These are phyloP conservation scores for Melampsora americana DNA, from an alignment of 1,284 basidiomycete species.

Conservation along the genomic window DNA sequence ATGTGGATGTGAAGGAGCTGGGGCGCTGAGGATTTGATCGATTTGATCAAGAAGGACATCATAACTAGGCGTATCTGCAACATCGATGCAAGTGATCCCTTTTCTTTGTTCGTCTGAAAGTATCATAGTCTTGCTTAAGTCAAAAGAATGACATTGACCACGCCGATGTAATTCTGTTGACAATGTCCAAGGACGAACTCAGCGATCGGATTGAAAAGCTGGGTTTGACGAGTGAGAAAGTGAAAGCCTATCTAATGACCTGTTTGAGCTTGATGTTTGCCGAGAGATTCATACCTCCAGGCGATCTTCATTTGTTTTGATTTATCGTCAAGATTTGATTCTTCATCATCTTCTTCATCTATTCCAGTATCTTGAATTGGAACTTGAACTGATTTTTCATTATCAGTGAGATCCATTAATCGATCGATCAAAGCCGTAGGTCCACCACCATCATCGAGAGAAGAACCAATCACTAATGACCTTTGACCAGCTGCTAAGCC, in stretches of 20 bases:
- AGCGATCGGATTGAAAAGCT: neutral
- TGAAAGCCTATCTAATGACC: conserved; percentile 1
- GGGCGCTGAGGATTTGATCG: neutral
- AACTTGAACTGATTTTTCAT: neutral
- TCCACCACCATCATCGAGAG: conserved; percentile 58
- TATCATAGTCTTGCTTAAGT: conserved; percentile 25
- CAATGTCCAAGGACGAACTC: neutral
- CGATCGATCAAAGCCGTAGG: conserved; percentile 55
- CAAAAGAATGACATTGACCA: conserved; percentile 30
- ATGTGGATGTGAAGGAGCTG: neutral
- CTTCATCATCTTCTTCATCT: neutral
- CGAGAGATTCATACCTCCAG: conserved; percentile 40
- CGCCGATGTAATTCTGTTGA: conserved; percentile 19
- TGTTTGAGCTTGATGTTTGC: conserved; percentile 28
- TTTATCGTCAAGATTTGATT: neutral
- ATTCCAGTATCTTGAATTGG: neutral
- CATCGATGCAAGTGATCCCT: conserved; percentile 8
- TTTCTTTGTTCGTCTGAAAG: conserved; percentile 25
- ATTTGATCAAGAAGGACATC: neutral
- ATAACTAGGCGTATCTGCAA: neutral
- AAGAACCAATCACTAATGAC: conserved; percentile 61
- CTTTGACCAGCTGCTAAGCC: conserved; percentile 71
- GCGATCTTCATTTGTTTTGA: conserved; percentile 41
- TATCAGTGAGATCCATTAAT: conserved; percentile 46
- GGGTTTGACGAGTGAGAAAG: neutral